Evolutionary conservation across 2,329 filamentous ascomycete species (phyloP), one percentile per base, ranked within the genome.

Genomic region (Mollisia scopiformis): DNA sequence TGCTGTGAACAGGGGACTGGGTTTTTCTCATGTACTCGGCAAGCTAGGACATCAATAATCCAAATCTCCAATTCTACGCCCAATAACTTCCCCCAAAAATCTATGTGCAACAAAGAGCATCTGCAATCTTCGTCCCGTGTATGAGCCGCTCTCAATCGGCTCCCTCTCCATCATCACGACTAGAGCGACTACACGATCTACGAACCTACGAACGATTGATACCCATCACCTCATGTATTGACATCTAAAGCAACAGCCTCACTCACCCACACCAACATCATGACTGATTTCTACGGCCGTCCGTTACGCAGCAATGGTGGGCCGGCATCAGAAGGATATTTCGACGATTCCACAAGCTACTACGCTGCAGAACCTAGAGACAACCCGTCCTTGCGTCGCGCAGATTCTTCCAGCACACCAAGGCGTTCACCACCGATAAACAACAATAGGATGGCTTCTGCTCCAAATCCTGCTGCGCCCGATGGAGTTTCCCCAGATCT

Each of bases 401-500:
- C 61, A 61, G 66, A 63, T 41, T 37, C 61, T 31, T 56, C 61
- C n/a, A 65, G 55, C 43, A 41, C 59, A 19, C 64, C 57, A 54
- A 65, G 64, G 57, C 67, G 61, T 52, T 54, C 61, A 31, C 66
- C 67, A 51, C 62, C 67, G n/a, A 49, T 61, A 7, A 58, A 57
- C 25, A 43, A 59, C 54, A 62, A 67, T 30, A 69, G 59, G 39
- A 67, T 69, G 62, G 37, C 62, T 31, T 54, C 68, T 43, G 61
- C 59, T 28, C 41, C 51, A 31, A 63, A 67, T 11, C 47, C 64
- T 21, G 21, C 61, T 27, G 54, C 37, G 19, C 56, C 59, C 8
- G 77, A 77, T 60, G 78, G 80, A 39, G 75, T 89, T 13, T 82
- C 86, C 55, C 85, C 85, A 2, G 83, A 86, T 7, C 76, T 89